Base-by-base conservation (phyloP, 306 rosid species). In the Hippophae rhamnoides region DNA sequence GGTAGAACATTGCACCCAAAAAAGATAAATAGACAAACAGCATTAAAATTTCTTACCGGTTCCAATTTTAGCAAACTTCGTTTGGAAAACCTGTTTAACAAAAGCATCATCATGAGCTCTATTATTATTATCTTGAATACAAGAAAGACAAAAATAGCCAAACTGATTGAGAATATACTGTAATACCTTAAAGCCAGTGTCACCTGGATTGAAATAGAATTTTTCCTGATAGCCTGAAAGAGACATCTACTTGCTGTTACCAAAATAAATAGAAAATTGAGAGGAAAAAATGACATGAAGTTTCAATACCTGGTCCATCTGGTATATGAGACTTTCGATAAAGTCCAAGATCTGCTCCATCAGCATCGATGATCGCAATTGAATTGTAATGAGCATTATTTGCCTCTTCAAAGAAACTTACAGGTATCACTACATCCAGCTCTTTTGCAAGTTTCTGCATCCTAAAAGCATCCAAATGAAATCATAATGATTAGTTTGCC, bases 291-390 rank as follows among this genome's bases (percentile, higher is more conserved):
- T 62, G 43, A 51, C 50, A 31, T 46, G 60, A 56, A 50, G 47
- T 67, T 61, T 44, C 40, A 70, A 70, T 71, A 83, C 98, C 96
- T 44, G 98, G 89, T 75, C 95, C 92, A 75, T 92, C 98, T 54
- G 96, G 98, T 61, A 87, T 92, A 77, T 92, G 96, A 49, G 98
- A 83, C 77, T 92, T 92, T 70, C 98, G 84, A 71, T 92, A 92
- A 60, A 92, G 70, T 68, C 99, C 96, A 71, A 92, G 95, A 77
- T 92, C 99, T 67, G 83, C 57, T 53, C 99, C 99, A 73, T 92
- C 96, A 65, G 95, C 96, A 80, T 87, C 93, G 61, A 92, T 72
- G 54, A 92, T 78, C 67, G 92, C 95, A 56, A 92, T 60, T 64
- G 99, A 81, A 68, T 88, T 92, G 68, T 92, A 92, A 71, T 81